Conservation (phyloP, 768 basidiomycete species). For the Kwoniella botswanensis region DNA sequence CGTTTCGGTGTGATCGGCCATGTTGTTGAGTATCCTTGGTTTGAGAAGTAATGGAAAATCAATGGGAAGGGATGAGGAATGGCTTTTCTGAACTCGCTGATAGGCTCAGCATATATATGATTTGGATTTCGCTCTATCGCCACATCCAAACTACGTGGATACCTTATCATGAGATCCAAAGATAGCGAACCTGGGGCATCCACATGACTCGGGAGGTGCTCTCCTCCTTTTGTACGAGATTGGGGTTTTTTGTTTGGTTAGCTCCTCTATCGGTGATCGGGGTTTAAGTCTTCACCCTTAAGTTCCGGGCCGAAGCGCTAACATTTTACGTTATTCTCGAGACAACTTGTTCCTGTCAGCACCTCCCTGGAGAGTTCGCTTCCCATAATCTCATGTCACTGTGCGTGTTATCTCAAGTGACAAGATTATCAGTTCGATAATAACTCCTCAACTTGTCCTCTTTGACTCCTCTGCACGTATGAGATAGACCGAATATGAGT, state of each 20-base stretch:
- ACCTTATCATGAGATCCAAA: background rate
- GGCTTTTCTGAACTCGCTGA: conserved; percentile 4
- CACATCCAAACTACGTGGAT: background rate
- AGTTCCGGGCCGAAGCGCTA: background rate
- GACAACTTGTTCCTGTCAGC: background rate
- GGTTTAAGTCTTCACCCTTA: background rate
- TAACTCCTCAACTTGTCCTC: background rate
- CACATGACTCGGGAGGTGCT: background rate
- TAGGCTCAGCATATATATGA: conserved; percentile 1
- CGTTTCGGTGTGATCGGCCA: background rate
- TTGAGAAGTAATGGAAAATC: background rate
- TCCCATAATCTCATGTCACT: background rate
- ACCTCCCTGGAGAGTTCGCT: background rate
- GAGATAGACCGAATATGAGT: no score
- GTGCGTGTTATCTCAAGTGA: no score
- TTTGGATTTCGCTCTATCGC: background rate
- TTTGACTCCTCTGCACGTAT: no score
- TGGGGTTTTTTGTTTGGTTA: background rate
- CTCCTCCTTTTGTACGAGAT: conserved; percentile 3
- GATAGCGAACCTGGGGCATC: background rate
- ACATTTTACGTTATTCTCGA: background rate
- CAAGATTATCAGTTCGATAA: no score
- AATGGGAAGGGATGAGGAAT: background rate
- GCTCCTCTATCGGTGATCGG: background rate
- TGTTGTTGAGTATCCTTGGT: background rate